Conservation (phyloP, 805 yeast genomes). For the Wickerhamiella kazuoi region DNA sequence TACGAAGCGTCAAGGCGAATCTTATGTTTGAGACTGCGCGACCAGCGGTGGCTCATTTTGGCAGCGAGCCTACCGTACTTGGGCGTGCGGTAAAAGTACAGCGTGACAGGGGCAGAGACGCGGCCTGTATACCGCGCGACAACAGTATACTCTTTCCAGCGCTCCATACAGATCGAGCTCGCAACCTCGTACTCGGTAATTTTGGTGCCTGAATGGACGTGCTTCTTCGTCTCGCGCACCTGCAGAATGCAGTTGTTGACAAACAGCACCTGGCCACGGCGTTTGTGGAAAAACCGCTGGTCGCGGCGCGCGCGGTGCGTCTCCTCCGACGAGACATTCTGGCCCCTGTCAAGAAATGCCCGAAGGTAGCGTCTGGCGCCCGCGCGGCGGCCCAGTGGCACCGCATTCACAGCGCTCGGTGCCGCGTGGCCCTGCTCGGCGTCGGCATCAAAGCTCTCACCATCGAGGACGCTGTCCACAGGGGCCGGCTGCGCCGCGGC, state of each 20-base stretch:
- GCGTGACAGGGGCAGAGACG: constrained; percentile 31
- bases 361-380: not conserved
- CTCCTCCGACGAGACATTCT: not conserved
- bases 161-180: constrained; percentile 40
- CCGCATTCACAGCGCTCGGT: too few relatives aligned
- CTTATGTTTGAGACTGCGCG: constrained; percentile 13
- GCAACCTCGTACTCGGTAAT: constrained; percentile 35
- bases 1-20: constrained; percentile 16
- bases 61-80: constrained; percentile 18
- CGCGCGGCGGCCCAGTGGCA: too few relatives aligned
- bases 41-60: constrained; percentile 9
- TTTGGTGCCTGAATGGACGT: constrained; percentile 10
- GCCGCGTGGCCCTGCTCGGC: not conserved
- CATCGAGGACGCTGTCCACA: not conserved
- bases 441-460: not conserved
- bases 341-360: not conserved
- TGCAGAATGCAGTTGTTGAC: constrained; percentile 54
- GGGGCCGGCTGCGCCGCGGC: not conserved
- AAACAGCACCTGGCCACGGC: constrained; percentile 43
- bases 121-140: constrained; percentile 50
- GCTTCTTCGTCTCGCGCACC: constrained; percentile 21
- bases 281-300: constrained; percentile 4
- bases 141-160: constrained; percentile 68
- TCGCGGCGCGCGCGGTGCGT: too few relatives aligned
- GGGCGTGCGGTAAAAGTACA: constrained; percentile 41